A percentile compares a stretch with the other conserved stretches of the same genome.
Evolutionary conservation across 176 grass and related monocot species (phyloP).

Genomic region (Aegilops umbellulata): DNA sequence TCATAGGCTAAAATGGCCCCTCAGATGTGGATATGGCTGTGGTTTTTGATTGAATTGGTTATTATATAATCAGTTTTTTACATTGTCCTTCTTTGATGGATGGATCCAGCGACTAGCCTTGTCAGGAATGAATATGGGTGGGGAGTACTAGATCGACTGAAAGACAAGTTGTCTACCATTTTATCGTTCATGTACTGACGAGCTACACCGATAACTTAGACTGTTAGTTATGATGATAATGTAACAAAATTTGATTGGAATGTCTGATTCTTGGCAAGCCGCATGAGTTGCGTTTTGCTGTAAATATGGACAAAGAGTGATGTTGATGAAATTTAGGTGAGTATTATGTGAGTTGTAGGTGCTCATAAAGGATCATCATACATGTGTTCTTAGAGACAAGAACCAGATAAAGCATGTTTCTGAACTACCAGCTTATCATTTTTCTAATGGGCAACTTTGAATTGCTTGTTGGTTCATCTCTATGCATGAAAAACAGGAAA

Average conservation of each 20-base stretch:
- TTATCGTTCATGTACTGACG: background rate
- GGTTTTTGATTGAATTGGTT: background rate
- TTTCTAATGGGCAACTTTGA: background rate
- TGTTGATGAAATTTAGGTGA: constrained; percentile 15
- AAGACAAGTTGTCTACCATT: background rate
- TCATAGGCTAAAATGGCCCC: background rate
- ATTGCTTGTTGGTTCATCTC: background rate
- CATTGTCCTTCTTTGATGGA: background rate
- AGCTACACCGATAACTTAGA: background rate
- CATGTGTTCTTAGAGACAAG: background rate
- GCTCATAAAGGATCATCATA: background rate
- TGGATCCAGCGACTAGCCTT: background rate
- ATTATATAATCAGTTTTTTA: background rate
- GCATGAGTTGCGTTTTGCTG: constrained; percentile 6
- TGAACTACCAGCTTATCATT: background rate
- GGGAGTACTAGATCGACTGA: background rate
- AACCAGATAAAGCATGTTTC: background rate
- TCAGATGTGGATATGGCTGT: background rate
- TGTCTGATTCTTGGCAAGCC: constrained; percentile 8
- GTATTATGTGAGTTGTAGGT: background rate
- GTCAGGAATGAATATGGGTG: background rate
- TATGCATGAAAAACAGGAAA: background rate
- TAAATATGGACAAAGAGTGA: constrained; percentile 3
- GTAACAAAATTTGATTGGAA: background rate
- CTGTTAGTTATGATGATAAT: background rate